Base-by-base conservation (phyloP, 495 filamentous ascomycete genomes). In the Apiosordaria backusii region DNA sequence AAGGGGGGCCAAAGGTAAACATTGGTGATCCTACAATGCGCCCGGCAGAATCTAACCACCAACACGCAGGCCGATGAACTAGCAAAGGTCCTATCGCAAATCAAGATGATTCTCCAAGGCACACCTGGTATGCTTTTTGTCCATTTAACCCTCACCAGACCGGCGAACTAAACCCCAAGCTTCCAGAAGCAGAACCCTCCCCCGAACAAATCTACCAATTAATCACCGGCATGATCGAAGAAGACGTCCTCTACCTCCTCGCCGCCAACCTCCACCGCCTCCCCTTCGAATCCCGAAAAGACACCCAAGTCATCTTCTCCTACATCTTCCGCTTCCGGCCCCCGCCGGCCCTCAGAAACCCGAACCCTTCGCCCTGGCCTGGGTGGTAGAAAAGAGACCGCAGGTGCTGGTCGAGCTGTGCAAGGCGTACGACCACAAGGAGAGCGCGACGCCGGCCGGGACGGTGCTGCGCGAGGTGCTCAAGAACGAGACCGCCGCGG, bases 211-310 rank as follows among this genome's bases (percentile, higher is more conserved):
- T 96, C 65, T 86, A 90, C 71, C 84, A 89, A 63, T 83, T 98
- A 21, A 86, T 97, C 55, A 88, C 85, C 52, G 85, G 88, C 60
- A 86, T 96, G 50, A 88, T 97, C 68, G 85, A 92, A 70, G 92
- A 96, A 79, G 92, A 97, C 75, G 81, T 99, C 23, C 86, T 98
- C 45, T 90, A 89, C 70, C 81, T 90, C 35, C 88, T 99, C 50
- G 90, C 93, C 26, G 83, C 85, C 57, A 86, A 87, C 73, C 88
- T 99, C 59, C 85, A 90, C 76, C 83, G 88, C 26, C 86, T 98
- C 5, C 91, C 94, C 5, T 99, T 99, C 82, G 96, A 99, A 81
- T 89, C 92, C 25, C 87, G 90, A 71, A 96, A 96, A 79, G 92
- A 96, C 72, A 88, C 89, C 9, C 91, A 97, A 75, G 89, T 90